phyloP scores from a whole-genome alignment of 2,329 filamentous ascomycete genomes.

The Fusarium luffae region DNA sequence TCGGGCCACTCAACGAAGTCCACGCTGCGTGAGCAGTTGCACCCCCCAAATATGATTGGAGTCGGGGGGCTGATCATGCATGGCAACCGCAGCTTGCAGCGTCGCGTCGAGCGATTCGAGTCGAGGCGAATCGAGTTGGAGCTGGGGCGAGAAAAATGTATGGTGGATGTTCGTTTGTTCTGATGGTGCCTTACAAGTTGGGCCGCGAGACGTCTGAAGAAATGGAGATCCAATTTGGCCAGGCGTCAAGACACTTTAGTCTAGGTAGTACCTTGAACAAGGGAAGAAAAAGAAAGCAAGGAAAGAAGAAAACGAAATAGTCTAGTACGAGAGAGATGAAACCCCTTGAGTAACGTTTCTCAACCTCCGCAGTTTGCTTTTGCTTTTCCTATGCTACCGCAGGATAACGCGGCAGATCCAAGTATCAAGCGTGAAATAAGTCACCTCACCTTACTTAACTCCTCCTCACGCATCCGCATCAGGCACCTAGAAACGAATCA shows the following conservation, averaged over 20 bases:
- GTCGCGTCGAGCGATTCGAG: constrained; percentile 30
- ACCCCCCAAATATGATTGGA: constrained; percentile 45
- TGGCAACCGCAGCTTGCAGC: constrained; percentile 47
- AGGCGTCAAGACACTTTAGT: constrained; percentile 16
- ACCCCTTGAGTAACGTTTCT: constrained; percentile 23
- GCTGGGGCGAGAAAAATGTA: constrained; percentile 39
- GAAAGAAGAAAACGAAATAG: neutral
- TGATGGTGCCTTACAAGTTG: constrained; percentile 43
- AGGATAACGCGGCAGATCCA: constrained; percentile 43
- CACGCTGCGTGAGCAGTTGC: constrained; percentile 46
- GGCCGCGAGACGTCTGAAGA: constrained; percentile 39
- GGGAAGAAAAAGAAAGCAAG: neutral
- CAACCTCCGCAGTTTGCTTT: constrained; percentile 23
- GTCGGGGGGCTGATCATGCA: constrained; percentile 46
- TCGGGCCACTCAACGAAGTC: constrained; percentile 45
- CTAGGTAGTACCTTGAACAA: neutral
- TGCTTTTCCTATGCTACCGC: constrained; percentile 15
- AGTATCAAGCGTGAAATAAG: constrained; percentile 40
- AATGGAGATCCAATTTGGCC: constrained; percentile 10
- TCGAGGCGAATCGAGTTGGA: constrained; percentile 22
- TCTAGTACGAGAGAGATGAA: constrained; percentile 12
- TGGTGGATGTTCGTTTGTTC: constrained; percentile 23
- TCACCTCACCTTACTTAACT: constrained; percentile 40
- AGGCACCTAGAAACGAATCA: constrained; percentile 41
- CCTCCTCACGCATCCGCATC: constrained; percentile 43